Percentiles rank a stretch among this genome's conserved stretches.
Evolutionary conservation across 208 protist species (phyloP).

Genomic region (Strigomonas oncopelti): DNA sequence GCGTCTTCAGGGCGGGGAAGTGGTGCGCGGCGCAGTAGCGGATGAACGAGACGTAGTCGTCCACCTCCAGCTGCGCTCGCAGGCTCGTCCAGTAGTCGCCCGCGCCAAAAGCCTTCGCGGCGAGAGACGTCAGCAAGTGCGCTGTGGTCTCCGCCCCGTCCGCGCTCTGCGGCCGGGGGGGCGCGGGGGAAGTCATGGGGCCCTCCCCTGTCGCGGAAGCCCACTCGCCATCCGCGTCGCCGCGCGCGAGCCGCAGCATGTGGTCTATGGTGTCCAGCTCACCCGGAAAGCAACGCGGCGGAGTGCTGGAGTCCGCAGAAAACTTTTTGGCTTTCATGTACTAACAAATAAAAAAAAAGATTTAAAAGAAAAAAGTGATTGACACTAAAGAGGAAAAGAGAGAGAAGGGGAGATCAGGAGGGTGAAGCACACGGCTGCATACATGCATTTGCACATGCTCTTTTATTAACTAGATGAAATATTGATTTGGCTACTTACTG

Average conservation of each 20-base stretch:
- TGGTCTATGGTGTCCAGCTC: too few relatives aligned
- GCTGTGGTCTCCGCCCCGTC: not conserved
- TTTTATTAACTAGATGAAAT: slow-evolving; percentile 2
- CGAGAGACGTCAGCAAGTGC: slow-evolving; percentile 15
- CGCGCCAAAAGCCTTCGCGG: slow-evolving; percentile 40
- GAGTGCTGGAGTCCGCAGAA: too few relatives aligned
- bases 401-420: too few relatives aligned
- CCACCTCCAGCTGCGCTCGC: slow-evolving; percentile 61
- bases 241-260: too few relatives aligned
- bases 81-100: slow-evolving; percentile 70
- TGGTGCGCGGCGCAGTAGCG: slow-evolving; percentile 55
- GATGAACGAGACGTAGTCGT: slow-evolving; percentile 56
- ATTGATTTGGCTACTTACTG: not conserved
- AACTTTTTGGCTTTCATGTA: too few relatives aligned
- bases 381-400: too few relatives aligned
- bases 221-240: too few relatives aligned
- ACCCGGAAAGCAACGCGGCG: too few relatives aligned
- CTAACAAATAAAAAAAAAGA: not conserved
- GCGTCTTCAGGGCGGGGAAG: slow-evolving; percentile 50
- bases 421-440: too few relatives aligned
- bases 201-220: too few relatives aligned
- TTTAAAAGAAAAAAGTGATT: slow-evolving; percentile 4
- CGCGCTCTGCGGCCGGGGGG: not conserved
- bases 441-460: too few relatives aligned
- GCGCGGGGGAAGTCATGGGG: not conserved